Evolutionary conservation across 1,139 yeast species (phyloP).

Genomic region (Geotrichum australiense): DNA sequence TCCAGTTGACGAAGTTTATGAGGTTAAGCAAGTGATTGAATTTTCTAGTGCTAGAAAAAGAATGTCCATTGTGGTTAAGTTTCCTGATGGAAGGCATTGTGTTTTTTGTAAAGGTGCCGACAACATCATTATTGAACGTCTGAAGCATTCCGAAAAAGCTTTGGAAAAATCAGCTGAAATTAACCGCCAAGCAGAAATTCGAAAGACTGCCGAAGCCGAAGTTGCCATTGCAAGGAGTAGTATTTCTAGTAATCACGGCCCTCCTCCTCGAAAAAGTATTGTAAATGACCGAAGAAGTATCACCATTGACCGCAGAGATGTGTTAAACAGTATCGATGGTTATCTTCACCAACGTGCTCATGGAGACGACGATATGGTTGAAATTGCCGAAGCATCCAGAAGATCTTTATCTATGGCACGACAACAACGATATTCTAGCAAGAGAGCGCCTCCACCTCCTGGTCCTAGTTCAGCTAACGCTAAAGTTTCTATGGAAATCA

Average conservation of each 20-base stretch:
- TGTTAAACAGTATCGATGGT: conserved; percentile 44
- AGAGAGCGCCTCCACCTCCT: conserved; percentile 8
- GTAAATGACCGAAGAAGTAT: conserved; percentile 25
- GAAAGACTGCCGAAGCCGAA: conserved; percentile 80
- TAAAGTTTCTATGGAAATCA: conserved; percentile 19
- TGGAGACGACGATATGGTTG: conserved; percentile 52
- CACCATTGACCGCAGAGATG: conserved; percentile 27
- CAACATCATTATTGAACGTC: conserved; percentile 74
- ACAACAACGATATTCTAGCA: conserved; percentile 57
- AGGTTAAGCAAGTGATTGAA: conserved; percentile 72
- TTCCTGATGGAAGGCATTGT: conserved; percentile 75
- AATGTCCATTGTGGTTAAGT: conserved; percentile 79
- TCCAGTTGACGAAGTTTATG: conserved; percentile 61
- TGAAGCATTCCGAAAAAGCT: conserved; percentile 54
- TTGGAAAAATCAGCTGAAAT: conserved; percentile 56
- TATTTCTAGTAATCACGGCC: conserved; percentile 28
- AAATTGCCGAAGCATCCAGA: conserved; percentile 52
- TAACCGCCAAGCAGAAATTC: conserved; percentile 48
- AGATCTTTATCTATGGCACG: conserved; percentile 55
- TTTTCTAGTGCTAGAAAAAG: conserved; percentile 85
- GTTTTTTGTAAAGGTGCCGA: conserved; percentile 95
- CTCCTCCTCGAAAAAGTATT: conserved; percentile 17
- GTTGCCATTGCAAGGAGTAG: conserved; percentile 45
- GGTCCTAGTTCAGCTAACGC: conserved; percentile 18
- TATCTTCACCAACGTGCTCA: conserved; percentile 43